phyloP scores from a whole-genome alignment of 345 rosid genomes.

The Streptanthus diversifolius region DNA sequence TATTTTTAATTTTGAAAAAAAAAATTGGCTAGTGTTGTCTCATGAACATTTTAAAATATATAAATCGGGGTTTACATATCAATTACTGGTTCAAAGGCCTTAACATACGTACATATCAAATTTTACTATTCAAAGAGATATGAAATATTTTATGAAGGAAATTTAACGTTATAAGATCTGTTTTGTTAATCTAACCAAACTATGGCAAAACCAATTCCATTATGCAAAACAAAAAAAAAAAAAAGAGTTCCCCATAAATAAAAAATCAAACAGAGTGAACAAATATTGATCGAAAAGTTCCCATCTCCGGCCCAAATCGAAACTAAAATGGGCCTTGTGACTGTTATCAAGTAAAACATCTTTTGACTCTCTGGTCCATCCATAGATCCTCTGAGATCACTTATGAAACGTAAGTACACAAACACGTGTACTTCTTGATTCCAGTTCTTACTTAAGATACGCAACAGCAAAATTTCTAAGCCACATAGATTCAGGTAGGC shows the following conservation, averaged over 20 bases:
- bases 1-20: not conserved
- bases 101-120: not conserved
- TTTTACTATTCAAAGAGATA: not conserved
- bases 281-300: not conserved
- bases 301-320: not conserved
- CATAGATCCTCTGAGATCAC: constrained; percentile 8
- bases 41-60: not conserved
- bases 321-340: not conserved
- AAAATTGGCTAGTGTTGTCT: not conserved
- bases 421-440: constrained; percentile 26
- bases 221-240: not conserved
- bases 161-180: not conserved
- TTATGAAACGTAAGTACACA: not conserved
- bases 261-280: too few species aligned
- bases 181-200: not conserved
- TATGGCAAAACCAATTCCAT: not conserved
- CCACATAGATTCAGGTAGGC: constrained; percentile 60
- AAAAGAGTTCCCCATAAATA: not conserved
- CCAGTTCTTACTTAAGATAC: constrained; percentile 17
- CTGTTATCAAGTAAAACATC: not conserved
- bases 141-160: too few species aligned
- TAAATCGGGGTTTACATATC: not conserved
- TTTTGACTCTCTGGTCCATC: constrained; percentile 1
- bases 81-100: constrained; percentile 2
- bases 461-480: constrained; percentile 38